Base-by-base conservation (phyloP, 192 early-diverging fungal species). In the Coemansia sp. region DNA sequence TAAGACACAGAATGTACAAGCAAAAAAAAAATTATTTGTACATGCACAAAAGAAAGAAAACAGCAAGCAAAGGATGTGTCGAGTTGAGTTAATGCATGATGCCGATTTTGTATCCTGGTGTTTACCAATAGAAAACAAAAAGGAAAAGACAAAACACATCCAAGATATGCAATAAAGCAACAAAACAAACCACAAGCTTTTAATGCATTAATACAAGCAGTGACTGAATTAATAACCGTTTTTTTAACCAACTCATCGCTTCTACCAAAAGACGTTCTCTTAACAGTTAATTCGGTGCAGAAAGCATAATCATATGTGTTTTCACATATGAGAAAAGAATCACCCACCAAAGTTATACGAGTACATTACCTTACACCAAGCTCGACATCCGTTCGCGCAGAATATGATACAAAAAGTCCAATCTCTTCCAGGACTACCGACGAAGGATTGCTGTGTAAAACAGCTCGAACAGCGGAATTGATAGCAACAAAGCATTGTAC, bases 311-410 rank as follows among this genome's bases (percentile, higher is more conserved):
- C n/a, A n/a, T n/a, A n/a, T n/a, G n/a, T n/a, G n/a, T n/a, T n/a
- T n/a, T n/a, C n/a, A n/a, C n/a, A n/a, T n/a, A n/a, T n/a, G n/a
- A n/a, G n/a, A n/a, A n/a, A n/a, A n/a, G n/a, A n/a, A n/a, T n/a
- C n/a, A n/a, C n/a, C n/a, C n/a, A n/a, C n/a, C n/a, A 7, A 38
- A 38, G 36, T 38, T 10, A 38, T 38, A 38, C 36, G 10, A 38
- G 36, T 38, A 69, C 58, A 78, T 62, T 78, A 78, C 76, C 76
- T 78, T 48, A 78, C 40, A 34, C 63, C 69, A 30, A 73, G 62
- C 48, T 73, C 76, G 14, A 66, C 45, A 49, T 78, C 71, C 18
- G 54, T 18, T 18, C 56, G 48, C 8, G 63, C 66, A 5, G 31
- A 7, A 1, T 64, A 20, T 17, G 63, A 45, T 3, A 73, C 29